phyloP scores from a whole-genome alignment of 1,139 yeast species.

The Diutina rugosa region DNA sequence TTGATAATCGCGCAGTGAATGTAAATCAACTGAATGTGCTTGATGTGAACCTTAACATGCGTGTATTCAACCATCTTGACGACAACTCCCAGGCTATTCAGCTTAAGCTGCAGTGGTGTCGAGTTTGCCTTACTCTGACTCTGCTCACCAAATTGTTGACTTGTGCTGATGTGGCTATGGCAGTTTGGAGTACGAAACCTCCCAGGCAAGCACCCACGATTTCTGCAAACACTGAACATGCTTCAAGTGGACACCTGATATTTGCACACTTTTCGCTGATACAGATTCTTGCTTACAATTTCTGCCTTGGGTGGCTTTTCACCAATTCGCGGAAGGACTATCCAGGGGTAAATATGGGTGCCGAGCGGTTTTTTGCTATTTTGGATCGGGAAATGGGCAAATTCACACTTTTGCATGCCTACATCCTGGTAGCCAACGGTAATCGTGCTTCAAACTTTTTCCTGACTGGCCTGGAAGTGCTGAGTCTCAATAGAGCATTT shows the following conservation, averaged over 20 bases:
- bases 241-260: background rate
- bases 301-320: slow-evolving; percentile 72
- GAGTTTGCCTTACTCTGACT: slow-evolving; percentile 44
- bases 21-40: slow-evolving; percentile 32
- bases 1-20: slow-evolving; percentile 23
- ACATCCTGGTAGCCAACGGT: slow-evolving; percentile 56
- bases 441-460: slow-evolving; percentile 35
- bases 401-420: slow-evolving; percentile 51
- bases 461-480: slow-evolving; percentile 32
- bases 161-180: slow-evolving; percentile 3
- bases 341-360: slow-evolving; percentile 69
- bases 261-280: slow-evolving; percentile 26
- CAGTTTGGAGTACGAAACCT: background rate
- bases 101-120: slow-evolving; percentile 42
- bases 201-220: background rate
- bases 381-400: slow-evolving; percentile 53
- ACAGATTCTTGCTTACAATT: slow-evolving; percentile 49
- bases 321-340: slow-evolving; percentile 26
- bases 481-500: slow-evolving; percentile 45
- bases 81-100: slow-evolving; percentile 32
- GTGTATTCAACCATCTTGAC: slow-evolving; percentile 13
- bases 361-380: slow-evolving; percentile 54
- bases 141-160: slow-evolving; percentile 24
- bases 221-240: background rate
- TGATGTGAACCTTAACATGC: slow-evolving; percentile 26